These are phyloP conservation scores for Magnolia changhungtana DNA, from an alignment of 164 flowering plant species.

Conservation along the genomic window DNA sequence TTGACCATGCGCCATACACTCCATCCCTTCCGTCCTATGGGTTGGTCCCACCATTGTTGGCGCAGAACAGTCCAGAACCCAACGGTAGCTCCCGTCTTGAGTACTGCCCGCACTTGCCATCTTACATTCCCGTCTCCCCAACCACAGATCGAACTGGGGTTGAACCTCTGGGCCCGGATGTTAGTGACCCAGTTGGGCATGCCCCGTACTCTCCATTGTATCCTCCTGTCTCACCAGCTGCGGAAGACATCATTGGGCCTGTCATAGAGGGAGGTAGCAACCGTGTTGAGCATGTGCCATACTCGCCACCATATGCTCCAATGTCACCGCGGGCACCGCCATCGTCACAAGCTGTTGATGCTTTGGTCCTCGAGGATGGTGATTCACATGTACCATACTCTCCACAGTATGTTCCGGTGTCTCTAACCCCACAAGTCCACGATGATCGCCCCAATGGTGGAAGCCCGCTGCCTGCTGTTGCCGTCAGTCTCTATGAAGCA, in stretches of 20 bases:
- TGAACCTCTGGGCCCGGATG: slow-evolving; percentile 1
- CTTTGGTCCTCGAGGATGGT: slow-evolving; percentile 1
- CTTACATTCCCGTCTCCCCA: not conserved
- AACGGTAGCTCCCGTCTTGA: slow-evolving; percentile 8
- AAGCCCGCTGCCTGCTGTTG: not conserved
- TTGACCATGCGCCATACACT: slow-evolving; percentile 1
- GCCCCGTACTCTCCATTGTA: slow-evolving; percentile 10
- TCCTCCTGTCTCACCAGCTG: not conserved
- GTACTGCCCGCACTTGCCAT: slow-evolving; percentile 6
- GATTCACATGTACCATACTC: slow-evolving; percentile 10
- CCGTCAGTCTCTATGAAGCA: slow-evolving; percentile 1
- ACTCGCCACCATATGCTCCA: slow-evolving; percentile 3
- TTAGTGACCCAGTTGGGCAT: not conserved
- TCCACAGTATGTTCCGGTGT: slow-evolving; percentile 11
- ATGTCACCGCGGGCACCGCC: not conserved
- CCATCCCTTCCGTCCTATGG: slow-evolving; percentile 6
- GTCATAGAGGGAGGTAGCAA: not conserved
- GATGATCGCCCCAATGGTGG: not conserved
- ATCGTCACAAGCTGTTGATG: not conserved
- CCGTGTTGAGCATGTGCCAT: slow-evolving; percentile 9
- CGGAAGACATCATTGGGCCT: slow-evolving; percentile 5
- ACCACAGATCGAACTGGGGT: not conserved
- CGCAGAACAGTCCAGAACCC: slow-evolving; percentile 2
- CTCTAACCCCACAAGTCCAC: not conserved
- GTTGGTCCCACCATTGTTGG: not conserved